Percentiles rank a stretch among this genome's conserved stretches.
Evolutionary conservation across 1,284 basidiomycete species (phyloP).

Genomic region (Cutaneotrichosporon sp.): DNA sequence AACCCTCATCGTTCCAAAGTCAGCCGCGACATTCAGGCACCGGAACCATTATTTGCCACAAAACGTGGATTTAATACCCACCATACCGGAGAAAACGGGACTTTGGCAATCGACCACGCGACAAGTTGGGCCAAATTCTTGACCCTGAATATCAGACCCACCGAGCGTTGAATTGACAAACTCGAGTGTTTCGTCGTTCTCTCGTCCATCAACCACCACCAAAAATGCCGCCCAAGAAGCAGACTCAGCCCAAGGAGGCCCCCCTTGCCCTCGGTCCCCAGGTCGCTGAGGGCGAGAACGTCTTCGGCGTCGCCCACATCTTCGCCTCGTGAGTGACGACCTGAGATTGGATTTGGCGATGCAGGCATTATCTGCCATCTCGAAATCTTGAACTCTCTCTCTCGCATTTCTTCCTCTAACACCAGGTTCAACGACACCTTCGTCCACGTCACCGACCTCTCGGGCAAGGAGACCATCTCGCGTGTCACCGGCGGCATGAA

Average conservation of each 20-base stretch:
- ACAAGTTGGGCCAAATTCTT: not conserved
- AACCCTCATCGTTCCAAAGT: not conserved
- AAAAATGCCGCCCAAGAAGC: conserved; percentile 51
- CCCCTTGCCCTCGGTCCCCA: conserved; percentile 88
- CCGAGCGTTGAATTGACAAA: not conserved
- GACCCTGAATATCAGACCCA: not conserved
- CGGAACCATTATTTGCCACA: not conserved
- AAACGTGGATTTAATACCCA: not conserved
- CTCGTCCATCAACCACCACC: not conserved
- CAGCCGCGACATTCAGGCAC: not conserved
- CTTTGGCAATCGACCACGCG: not conserved
- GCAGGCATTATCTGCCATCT: no score
- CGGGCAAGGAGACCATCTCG: conserved; percentile 97
- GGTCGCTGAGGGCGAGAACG: conserved; percentile 90
- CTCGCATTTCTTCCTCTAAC: not conserved
- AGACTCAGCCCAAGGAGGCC: conserved; percentile 65
- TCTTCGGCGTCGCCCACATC: conserved; percentile 95
- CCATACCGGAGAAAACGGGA: not conserved
- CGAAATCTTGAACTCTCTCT: no score
- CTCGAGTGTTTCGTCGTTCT: not conserved
- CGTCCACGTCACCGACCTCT: conserved; percentile 98
- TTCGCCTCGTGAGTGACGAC: conserved; percentile 66
- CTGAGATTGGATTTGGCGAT: not conserved
- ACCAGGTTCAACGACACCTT: conserved; percentile 94
- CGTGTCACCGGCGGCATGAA: conserved; percentile 99